Evolutionary conservation across 306 rosid species (phyloP), one percentile per base, ranked within the genome.

Genomic region (Casuarina cunninghamiana): DNA sequence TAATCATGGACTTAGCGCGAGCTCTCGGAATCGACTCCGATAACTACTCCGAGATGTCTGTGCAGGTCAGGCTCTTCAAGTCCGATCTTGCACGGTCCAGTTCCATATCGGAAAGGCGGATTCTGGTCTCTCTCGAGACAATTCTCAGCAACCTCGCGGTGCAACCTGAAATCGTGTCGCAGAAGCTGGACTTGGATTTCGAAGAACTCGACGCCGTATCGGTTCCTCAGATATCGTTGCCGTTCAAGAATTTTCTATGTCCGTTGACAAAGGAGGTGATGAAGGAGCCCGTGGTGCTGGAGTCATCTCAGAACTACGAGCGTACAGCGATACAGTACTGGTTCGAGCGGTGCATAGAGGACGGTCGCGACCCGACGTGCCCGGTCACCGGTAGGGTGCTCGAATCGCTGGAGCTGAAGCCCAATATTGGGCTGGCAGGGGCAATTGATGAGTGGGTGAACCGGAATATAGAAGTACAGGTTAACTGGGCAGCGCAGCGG

Each of bases 1-100:
- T 89, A 46, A 61, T 87, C 54, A 87, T 89, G 91, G 93, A 89
- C 73, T 79, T 89, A 60, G 86, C 88, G 45, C 93, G 91, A 11
- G 88, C 88, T 78, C 79, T 89, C 7, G 89, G 91, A 17, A 72
- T 81, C 45, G 87, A 87, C 15, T 84, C 85, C 0, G 70, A 83
- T 46, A 85, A 89, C 75, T 81, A 77, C 44, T 38, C 58, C 5
- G 90, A 86, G 71, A 75, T 89, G 5, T 70, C 81, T 4, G 84
- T 81, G 41, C 87, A 89, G 45, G 78, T 86, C 77, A 78, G 69
- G 75, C 80, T 84, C 68, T 79, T 86, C 57, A 84, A 77, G 76
- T 44, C 48, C 68, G 90, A 89, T 73, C 45, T 78, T 53, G 67
- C 77, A 6, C 61, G 62, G 26, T 68, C 82, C 46, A 78, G 38